Percentiles rank a stretch among this genome's conserved stretches.
phyloP scores from a whole-genome alignment of 2,329 filamentous ascomycete genomes.

The Fusarium cicatricum region DNA sequence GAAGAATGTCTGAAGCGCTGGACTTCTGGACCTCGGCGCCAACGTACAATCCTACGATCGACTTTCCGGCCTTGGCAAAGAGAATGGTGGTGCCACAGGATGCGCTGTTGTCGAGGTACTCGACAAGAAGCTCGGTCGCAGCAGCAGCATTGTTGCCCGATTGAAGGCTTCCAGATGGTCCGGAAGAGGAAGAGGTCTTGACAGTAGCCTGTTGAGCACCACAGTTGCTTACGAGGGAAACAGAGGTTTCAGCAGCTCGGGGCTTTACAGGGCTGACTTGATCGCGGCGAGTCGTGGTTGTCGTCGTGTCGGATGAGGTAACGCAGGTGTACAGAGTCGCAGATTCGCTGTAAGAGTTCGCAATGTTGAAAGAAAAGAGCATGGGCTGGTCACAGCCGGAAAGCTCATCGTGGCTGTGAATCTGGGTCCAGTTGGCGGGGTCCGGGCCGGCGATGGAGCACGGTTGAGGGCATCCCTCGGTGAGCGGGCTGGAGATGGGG shows the following conservation, averaged over 20 bases:
- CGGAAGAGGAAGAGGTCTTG: constrained; percentile 20
- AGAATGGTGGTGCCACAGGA: constrained; percentile 34
- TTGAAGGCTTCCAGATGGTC: constrained; percentile 11
- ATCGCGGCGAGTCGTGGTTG: constrained; percentile 22
- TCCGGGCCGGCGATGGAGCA: constrained; percentile 32
- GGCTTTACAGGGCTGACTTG: constrained; percentile 11
- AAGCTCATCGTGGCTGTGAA: constrained; percentile 36
- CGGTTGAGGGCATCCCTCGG: constrained; percentile 34
- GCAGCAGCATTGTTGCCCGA: constrained; percentile 23
- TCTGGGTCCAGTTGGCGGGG: constrained; percentile 38
- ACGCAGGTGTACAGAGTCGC: constrained; percentile 38
- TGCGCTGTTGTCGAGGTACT: constrained; percentile 32
- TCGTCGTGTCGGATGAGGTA: constrained; percentile 3
- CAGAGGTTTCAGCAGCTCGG: constrained; percentile 19
- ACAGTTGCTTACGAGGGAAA: constrained; percentile 30
- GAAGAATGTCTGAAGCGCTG: constrained; percentile 25
- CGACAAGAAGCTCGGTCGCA: constrained; percentile 23
- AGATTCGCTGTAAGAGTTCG: constrained; percentile 35
- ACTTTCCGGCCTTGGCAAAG: constrained; percentile 37
- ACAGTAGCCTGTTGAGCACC: constrained; percentile 30
- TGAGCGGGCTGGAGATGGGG: constrained; percentile 37
- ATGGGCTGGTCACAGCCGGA: constrained; percentile 25
- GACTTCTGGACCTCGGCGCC: constrained; percentile 38
- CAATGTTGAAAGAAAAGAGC: constrained; percentile 36
- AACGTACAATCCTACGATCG: constrained; percentile 35